Conservation (phyloP, 257 asterid genomes). For the Jacaranda mimosifolia region DNA sequence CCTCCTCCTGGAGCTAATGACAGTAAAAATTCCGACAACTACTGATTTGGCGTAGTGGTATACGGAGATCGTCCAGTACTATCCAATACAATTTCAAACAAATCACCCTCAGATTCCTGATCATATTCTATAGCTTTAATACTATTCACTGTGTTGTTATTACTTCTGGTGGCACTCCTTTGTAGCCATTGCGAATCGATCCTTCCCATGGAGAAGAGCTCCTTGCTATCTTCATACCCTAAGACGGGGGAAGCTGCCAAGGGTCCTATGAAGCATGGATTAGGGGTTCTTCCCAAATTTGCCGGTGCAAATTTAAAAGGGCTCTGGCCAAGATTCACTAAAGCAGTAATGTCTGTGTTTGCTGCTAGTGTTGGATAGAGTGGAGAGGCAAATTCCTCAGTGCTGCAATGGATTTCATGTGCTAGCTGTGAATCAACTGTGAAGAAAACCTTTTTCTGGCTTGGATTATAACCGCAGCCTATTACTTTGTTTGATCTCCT, state of each 20-base stretch:
- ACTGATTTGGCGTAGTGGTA: constrained; percentile 31
- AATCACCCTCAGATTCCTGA: constrained; percentile 86
- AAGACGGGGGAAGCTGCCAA: constrained; percentile 56
- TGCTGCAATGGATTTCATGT: constrained; percentile 79
- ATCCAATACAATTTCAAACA: constrained; percentile 87
- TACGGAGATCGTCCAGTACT: constrained; percentile 64
- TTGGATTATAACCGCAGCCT: constrained; percentile 89
- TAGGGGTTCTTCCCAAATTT: constrained; percentile 70
- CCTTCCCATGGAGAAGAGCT: constrained; percentile 96
- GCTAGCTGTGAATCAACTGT: constrained; percentile 72
- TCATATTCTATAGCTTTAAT: constrained; percentile 53
- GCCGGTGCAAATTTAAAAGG: constrained; percentile 64
- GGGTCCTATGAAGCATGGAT: constrained; percentile 84
- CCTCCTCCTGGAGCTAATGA: no score
- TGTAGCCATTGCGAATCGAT: constrained; percentile 79
- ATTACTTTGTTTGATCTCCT: constrained; percentile 51
- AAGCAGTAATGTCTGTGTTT: constrained; percentile 52
- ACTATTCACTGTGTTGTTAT: constrained; percentile 57
- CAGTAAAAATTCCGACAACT: not conserved
- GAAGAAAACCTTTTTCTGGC: constrained; percentile 77
- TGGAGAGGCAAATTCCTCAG: constrained; percentile 70
- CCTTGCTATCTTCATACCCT: constrained; percentile 84
- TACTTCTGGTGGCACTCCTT: constrained; percentile 62
- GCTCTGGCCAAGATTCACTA: constrained; percentile 90
- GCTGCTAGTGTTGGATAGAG: constrained; percentile 83